Conservation (phyloP, 2,329 filamentous ascomycete species). For the Metarhizium rileyi region DNA sequence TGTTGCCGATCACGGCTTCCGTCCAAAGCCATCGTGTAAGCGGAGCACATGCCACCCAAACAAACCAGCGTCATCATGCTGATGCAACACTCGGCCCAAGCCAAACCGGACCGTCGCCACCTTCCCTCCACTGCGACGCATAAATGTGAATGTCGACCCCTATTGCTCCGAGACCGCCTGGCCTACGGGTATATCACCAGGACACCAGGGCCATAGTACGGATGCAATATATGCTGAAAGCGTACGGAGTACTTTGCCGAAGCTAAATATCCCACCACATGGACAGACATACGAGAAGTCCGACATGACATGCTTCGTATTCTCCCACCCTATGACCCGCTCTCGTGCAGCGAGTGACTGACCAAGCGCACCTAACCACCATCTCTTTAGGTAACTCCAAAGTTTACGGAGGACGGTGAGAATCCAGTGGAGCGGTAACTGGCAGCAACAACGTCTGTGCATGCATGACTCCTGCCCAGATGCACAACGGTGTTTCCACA, state of each 20-base stretch:
- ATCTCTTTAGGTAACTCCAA: no score
- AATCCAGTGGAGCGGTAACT: not conserved
- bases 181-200: not conserved
- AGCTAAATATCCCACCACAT: not conserved
- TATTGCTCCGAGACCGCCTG: no score
- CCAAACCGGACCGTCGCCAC: not conserved
- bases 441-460: not conserved
- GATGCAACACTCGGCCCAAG: not conserved
- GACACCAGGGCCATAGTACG: no score
- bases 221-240: no score
- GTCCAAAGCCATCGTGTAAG: not conserved
- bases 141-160: no score
- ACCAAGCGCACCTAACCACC: no score
- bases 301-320: not conserved
- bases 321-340: not conserved
- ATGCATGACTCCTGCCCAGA: not conserved
- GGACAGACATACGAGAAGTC: not conserved
- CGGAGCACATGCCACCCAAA: no score
- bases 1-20: not conserved
- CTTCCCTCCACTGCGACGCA: no score
- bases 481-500: not conserved
- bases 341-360: not conserved
- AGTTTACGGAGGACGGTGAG: not conserved
- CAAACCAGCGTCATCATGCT: not conserved
- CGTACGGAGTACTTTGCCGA: not conserved